phyloP scores from a whole-genome alignment of 2,329 filamentous ascomycete species.

The Epichloe gansuensis region DNA sequence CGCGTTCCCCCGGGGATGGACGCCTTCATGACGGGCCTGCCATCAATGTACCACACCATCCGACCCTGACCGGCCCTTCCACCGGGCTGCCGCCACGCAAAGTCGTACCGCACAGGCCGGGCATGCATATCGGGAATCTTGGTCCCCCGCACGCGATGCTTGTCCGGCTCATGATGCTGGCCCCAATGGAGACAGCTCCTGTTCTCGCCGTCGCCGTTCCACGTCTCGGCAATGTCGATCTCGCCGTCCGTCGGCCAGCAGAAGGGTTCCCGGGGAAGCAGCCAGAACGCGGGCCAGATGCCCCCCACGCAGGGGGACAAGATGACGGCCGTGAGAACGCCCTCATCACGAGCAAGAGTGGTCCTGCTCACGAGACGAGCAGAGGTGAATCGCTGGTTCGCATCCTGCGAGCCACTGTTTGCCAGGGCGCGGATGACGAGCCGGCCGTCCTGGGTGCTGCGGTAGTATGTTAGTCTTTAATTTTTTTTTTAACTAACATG shows the following conservation, averaged over 20 bases:
- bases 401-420: constrained; percentile 17
- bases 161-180: constrained; percentile 38
- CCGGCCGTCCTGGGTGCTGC: constrained; percentile 32
- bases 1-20: constrained; percentile 38
- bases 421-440: constrained; percentile 41
- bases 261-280: constrained; percentile 44
- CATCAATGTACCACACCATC: constrained; percentile 48
- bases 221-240: constrained; percentile 48
- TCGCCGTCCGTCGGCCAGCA: constrained; percentile 46
- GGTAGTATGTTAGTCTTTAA: background rate
- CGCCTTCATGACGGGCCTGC: constrained; percentile 42
- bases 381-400: constrained; percentile 35
- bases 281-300: constrained; percentile 51
- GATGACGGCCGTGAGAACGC: constrained; percentile 38
- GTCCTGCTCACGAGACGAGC: constrained; percentile 41
- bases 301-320: constrained; percentile 39
- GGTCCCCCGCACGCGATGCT: constrained; percentile 43
- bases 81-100: constrained; percentile 40
- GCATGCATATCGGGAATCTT: constrained; percentile 33
- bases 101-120: constrained; percentile 38
- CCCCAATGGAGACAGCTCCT: constrained; percentile 49
- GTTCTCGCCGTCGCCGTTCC: constrained; percentile 44
- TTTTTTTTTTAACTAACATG: background rate
- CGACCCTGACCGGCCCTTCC: constrained; percentile 29
- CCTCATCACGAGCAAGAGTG: constrained; percentile 36